Evolutionary conservation across 2,329 filamentous ascomycete species (phyloP).

Genomic region (Trichothecium sympodiale): DNA sequence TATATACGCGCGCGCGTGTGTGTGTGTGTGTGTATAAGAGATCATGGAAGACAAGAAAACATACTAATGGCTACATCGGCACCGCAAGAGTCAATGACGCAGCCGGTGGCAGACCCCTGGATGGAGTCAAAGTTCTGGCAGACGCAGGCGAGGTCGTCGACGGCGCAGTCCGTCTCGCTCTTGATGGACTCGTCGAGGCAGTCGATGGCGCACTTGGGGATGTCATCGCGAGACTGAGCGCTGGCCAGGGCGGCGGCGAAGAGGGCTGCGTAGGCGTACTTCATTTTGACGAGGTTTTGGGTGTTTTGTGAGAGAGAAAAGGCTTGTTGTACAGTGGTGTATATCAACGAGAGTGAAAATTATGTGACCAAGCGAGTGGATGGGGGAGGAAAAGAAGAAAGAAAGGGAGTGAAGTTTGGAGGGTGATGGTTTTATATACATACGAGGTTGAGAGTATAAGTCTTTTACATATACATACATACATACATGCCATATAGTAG

Average conservation of each 20-base stretch:
- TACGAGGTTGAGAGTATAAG: too few species aligned
- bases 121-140: conserved; percentile 21
- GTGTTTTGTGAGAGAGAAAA: conserved; percentile 7
- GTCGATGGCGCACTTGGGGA: conserved; percentile 25
- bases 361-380: conserved; percentile 5
- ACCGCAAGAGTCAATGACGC: conserved; percentile 25
- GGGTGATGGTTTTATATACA: conserved; percentile 1
- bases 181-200: conserved; percentile 22
- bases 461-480: too few species aligned
- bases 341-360: conserved; percentile 7
- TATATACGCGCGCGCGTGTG: too few species aligned
- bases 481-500: too few species aligned
- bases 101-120: conserved; percentile 19
- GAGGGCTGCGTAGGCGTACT: conserved; percentile 22
- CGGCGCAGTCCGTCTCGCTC: conserved; percentile 18
- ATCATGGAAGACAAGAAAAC: conserved; percentile 8
- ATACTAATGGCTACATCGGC: conserved; percentile 24
- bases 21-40: too few species aligned
- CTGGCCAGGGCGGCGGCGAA: conserved; percentile 21
- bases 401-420: neutral
- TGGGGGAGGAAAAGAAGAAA: conserved; percentile 1
- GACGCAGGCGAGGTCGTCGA: conserved; percentile 22
- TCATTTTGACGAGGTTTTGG: conserved; percentile 20
- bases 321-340: conserved; percentile 3
- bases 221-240: conserved; percentile 21